A percentile compares a stretch with the other conserved stretches of the same genome.
phyloP scores from a whole-genome alignment of 2,329 filamentous ascomycete species.

The Alternaria consortialis region DNA sequence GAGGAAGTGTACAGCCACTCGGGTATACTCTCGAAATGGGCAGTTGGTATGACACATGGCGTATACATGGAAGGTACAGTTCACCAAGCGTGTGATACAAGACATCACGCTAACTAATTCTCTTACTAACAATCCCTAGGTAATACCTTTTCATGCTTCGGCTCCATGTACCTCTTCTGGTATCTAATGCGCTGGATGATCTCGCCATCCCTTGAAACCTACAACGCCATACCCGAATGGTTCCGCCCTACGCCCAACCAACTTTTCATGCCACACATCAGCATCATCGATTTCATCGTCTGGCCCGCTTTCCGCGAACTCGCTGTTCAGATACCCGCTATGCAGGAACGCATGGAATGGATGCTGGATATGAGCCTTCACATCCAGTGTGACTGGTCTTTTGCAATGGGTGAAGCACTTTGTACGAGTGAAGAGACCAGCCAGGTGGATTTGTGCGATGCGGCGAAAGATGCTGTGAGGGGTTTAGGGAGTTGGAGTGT shows the following conservation, averaged over 20 bases:
- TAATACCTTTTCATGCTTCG: slow-evolving; percentile 36
- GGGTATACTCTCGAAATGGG: slow-evolving; percentile 33
- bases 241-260: slow-evolving; percentile 38
- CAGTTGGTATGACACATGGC: slow-evolving; percentile 34
- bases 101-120: background rate
- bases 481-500: slow-evolving; percentile 32
- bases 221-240: slow-evolving; percentile 35
- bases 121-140: slow-evolving; percentile 15
- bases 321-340: slow-evolving; percentile 33
- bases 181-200: slow-evolving; percentile 40
- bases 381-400: slow-evolving; percentile 31
- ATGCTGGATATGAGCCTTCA: slow-evolving; percentile 32
- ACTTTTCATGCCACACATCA: slow-evolving; percentile 39
- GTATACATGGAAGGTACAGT: slow-evolving; percentile 27
- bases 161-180: slow-evolving; percentile 36
- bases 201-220: slow-evolving; percentile 33
- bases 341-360: slow-evolving; percentile 39
- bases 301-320: slow-evolving; percentile 40
- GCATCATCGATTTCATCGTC: slow-evolving; percentile 30
- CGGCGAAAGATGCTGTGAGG: slow-evolving; percentile 23
- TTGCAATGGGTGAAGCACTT: slow-evolving; percentile 20
- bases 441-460: slow-evolving; percentile 23
- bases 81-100: background rate
- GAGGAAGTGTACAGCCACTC: slow-evolving; percentile 26
- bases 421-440: slow-evolving; percentile 22